Evolutionary conservation across 148 eudicot genomes (phyloP).

Genomic region (Amaranthus cruentus): DNA sequence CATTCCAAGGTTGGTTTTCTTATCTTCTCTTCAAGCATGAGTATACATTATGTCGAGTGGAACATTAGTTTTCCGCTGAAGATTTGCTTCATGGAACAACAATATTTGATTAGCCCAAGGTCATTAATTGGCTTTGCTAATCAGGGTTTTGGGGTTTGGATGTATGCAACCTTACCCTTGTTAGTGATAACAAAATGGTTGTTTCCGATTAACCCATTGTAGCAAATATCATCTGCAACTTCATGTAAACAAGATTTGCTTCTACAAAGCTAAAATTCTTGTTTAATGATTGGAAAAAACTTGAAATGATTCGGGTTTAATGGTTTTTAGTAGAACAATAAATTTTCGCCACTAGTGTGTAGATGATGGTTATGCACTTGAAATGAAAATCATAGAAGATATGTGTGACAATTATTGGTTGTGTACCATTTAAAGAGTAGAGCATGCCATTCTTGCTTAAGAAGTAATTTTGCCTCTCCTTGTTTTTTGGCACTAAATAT

Average conservation of each 20-base stretch:
- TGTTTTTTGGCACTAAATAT: too few relatives aligned
- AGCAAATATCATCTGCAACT: too few relatives aligned
- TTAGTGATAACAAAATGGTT: too few relatives aligned
- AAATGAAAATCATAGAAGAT: background rate
- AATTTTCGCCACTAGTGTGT: background rate
- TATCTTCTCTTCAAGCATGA: conserved; percentile 5
- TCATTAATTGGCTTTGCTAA: too few relatives aligned
- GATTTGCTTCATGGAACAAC: background rate
- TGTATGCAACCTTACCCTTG: too few relatives aligned
- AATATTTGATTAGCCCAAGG: too few relatives aligned
- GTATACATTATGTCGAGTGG: background rate
- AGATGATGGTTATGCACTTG: background rate
- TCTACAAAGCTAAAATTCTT: background rate
- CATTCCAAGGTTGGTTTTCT: conserved; percentile 64
- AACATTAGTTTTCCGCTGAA: conserved; percentile 3
- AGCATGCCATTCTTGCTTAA: too few relatives aligned
- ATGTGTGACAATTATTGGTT: background rate
- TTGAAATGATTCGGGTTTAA: background rate
- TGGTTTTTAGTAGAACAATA: background rate
- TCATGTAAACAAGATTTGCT: too few relatives aligned
- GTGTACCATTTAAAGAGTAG: too few relatives aligned
- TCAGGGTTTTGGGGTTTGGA: too few relatives aligned
- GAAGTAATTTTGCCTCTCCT: too few relatives aligned
- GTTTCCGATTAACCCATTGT: too few relatives aligned
- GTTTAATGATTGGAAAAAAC: background rate